Base-by-base conservation (phyloP, 164 flowering plant species). In the Aristolochia californica region DNA sequence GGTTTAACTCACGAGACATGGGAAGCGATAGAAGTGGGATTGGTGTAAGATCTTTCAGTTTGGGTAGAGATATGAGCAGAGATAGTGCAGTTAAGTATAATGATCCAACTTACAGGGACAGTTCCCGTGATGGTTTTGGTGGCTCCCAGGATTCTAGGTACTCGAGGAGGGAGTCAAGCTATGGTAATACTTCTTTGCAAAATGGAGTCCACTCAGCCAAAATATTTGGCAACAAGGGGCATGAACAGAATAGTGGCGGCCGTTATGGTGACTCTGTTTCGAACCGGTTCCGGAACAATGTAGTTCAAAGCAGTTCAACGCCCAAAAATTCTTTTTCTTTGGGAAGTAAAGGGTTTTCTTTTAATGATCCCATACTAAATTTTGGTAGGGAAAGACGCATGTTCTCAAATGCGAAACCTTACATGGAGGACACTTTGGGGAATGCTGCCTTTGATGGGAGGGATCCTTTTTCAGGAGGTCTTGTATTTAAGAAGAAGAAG, bases 401-500 rank as follows among this genome's bases (percentile, higher is more conserved):
- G 1, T 69, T 75, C 47, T 56, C 79, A 43, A 77, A 70, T 73
- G 88, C 77, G 24, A 82, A 83, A 50, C 75, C 79, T 50, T 78
- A 72, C 59, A 3, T 57, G 15, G 95, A 82, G 48, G 96, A 89
- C 59, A 72, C 83, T 61, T 81, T 74, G 56, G 61, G 81, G 76
- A 63, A 54, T 44, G 16, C 73, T 48, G 72, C 66, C 56, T 80
- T 76, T 78, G 96, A 86, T 66, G 86, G 75, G 52, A 73, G 68
- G 21, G 91, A 87, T 76, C 79, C 83, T 45, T 76, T 89, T 58
- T 55, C 87, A 53, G 83, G 79, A 20, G 72, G 78, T 61, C 66
- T 77, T 55, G 66, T 85, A 60, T 70, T 83, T 45, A 93, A 79
- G 79, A 80, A 76, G 70, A 93, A 87, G 74, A 93, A 87, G 59